These are phyloP conservation scores for Tricladium varicosporioides DNA, from an alignment of 2,329 filamentous ascomycete genomes.

Conservation along the genomic window DNA sequence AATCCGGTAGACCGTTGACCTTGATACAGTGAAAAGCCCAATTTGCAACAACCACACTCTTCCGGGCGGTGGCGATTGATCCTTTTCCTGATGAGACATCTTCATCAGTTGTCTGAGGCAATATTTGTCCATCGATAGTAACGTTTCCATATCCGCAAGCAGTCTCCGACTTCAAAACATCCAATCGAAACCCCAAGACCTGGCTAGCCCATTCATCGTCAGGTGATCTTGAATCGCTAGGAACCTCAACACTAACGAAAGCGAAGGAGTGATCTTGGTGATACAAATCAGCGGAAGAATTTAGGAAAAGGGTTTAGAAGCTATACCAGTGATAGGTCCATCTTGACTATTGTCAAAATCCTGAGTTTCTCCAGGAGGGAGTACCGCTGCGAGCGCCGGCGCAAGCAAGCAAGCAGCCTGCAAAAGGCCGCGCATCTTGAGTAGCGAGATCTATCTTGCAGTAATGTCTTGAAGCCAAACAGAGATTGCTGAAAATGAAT, in stretches of 20 bases:
- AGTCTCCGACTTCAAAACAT: slow-evolving; percentile 44
- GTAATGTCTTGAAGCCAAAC: neutral
- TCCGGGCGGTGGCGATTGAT: slow-evolving; percentile 39
- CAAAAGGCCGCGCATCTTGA: slow-evolving; percentile 33
- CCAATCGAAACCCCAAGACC: slow-evolving; percentile 37
- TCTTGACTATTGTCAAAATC: slow-evolving; percentile 5
- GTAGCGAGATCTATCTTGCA: neutral
- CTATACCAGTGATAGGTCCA: slow-evolving; percentile 1
- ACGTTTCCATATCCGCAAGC: slow-evolving; percentile 48
- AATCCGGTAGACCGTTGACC: slow-evolving; percentile 39
- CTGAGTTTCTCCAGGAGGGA: slow-evolving; percentile 16
- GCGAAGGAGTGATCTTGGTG: slow-evolving; percentile 18
- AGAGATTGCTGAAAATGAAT: neutral
- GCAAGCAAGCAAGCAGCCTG: slow-evolving; percentile 31
- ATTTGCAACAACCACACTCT: slow-evolving; percentile 40
- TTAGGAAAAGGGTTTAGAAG: neutral
- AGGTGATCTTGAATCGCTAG: slow-evolving; percentile 21
- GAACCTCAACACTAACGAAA: slow-evolving; percentile 20
- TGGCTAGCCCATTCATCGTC: slow-evolving; percentile 16
- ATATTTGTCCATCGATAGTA: slow-evolving; percentile 44
- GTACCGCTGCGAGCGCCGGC: slow-evolving; percentile 27
- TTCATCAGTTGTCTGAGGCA: slow-evolving; percentile 37
- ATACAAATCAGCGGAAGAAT: neutral
- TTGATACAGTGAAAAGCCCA: slow-evolving; percentile 49
- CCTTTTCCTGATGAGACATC: slow-evolving; percentile 39